Evolutionary conservation across 495 filamentous ascomycete genomes (phyloP).

Genomic region (Mycothermus thermophilus): DNA sequence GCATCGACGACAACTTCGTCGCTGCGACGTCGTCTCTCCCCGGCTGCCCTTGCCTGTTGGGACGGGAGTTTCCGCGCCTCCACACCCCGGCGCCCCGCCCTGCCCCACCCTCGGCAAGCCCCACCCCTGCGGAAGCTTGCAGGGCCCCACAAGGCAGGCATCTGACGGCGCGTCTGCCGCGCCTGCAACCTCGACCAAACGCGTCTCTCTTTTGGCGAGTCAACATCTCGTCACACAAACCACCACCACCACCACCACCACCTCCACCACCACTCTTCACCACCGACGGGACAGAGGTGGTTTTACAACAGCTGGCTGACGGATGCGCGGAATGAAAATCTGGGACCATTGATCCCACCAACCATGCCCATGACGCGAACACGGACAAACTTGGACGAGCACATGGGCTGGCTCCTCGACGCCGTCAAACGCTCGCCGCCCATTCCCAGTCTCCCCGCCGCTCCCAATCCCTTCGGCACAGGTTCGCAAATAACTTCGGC

Average conservation of each 20-base stretch:
- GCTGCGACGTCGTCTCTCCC: too few relatives aligned
- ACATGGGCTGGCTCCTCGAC: conserved; percentile 15
- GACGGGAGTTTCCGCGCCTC: too few relatives aligned
- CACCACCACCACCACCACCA: too few relatives aligned
- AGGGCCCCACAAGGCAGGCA: conserved; percentile 3
- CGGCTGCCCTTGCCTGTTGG: too few relatives aligned
- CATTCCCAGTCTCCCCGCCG: too few relatives aligned
- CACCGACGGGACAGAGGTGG: not conserved
- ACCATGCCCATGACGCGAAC: conserved; percentile 52
- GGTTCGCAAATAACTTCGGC: too few relatives aligned
- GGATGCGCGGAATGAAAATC: conserved; percentile 18
- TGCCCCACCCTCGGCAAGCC: too few relatives aligned
- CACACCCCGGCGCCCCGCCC: too few relatives aligned
- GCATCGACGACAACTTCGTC: too few relatives aligned
- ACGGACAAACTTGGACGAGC: conserved; percentile 14
- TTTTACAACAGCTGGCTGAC: conserved; percentile 12
- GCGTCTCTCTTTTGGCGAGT: conserved; percentile 2
- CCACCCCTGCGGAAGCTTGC: too few relatives aligned
- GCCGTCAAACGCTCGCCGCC: conserved; percentile 23
- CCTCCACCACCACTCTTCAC: not conserved
- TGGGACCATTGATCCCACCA: conserved; percentile 23
- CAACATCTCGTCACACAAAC: conserved; percentile 6
- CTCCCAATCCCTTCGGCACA: too few relatives aligned
- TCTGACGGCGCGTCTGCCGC: conserved; percentile 16
- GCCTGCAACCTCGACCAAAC: too few relatives aligned